Evolutionary conservation across 2,329 filamentous ascomycete genomes (phyloP).

Genomic region (Neoarthrinium moseri): DNA sequence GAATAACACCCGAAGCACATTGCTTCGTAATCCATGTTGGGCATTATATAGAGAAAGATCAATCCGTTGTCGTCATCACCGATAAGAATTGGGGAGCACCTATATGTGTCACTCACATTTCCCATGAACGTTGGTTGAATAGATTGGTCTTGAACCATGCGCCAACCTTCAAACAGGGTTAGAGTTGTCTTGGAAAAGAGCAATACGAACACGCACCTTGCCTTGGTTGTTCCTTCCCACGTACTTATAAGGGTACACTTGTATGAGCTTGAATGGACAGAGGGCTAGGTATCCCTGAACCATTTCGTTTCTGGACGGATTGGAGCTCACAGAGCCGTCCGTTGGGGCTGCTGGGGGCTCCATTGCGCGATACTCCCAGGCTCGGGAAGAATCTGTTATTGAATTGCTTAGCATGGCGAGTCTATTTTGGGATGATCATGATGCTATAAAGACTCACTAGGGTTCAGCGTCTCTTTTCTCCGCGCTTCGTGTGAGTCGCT

Average conservation of each 20-base stretch:
- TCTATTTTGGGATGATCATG: no score
- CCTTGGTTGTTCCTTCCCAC: background rate
- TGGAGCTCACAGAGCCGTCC: no score
- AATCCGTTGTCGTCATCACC: background rate
- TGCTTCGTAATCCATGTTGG: no score
- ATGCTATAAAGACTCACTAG: background rate
- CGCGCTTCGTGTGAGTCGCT: no score
- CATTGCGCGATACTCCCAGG: no score
- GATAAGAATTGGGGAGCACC: background rate
- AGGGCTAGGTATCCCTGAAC: background rate
- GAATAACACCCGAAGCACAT: background rate
- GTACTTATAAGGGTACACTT: background rate
- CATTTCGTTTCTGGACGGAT: no score
- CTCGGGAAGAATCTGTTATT: no score
- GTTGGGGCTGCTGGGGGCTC: no score
- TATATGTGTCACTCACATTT: conserved; percentile 60
- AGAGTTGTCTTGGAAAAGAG: background rate
- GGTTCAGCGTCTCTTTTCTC: no score
- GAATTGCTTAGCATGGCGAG: no score
- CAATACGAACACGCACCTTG: conserved; percentile 11
- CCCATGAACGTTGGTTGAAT: conserved; percentile 65
- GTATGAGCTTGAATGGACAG: conserved; percentile 5
- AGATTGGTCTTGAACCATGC: conserved; percentile 57
- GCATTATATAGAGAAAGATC: background rate
- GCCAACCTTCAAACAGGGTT: background rate